Base-by-base conservation (phyloP, 345 rosid genomes). In the Eucalyptus sp. region DNA sequence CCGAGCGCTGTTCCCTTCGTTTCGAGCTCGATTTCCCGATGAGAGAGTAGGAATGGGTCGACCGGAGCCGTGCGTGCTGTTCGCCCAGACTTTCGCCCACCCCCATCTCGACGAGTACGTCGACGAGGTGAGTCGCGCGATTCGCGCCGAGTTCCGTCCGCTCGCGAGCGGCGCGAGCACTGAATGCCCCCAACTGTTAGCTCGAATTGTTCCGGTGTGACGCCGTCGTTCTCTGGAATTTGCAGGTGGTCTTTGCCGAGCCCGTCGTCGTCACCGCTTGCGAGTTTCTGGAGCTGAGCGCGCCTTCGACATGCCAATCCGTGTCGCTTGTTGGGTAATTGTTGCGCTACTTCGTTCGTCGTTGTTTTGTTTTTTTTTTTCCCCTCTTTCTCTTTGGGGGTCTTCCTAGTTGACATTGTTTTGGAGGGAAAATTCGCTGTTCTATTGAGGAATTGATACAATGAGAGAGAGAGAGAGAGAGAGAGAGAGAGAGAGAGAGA, bases 61-160 rank as follows among this genome's bases (percentile, higher is more conserved):
- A 88, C 97, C 99, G 33, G 99, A 96, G 90, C 97, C 99, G 49
- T 96, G 96, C 93, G 97, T 98, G 90, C 91, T 98, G 90, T 98
- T 97, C 90, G 92, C 99, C 56, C 99, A 96, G 94, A 96, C 97
- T 87, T 98, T 98, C 92, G 97, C 94, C 90, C 99, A 98, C 90
- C 95, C 99, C 64, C 98, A 97, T 51, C 94, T 98, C 91, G 99
- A 98, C 89, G 99, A 98, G 91, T 97, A 98, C 90, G 99, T 98
- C 44, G 99, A 97, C 89, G 99, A 98, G 98, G 99, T 96, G 84
- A 76, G 84, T 76, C 13, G 16, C 14, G 14, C 48, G 84, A 20
- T 71, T 37, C 46, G 46, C 14, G 83, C 43, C 83, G 83, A 20
- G 83, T 41, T 71, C 83, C 24, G 37, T 41, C 31, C 33, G 52